These are phyloP conservation scores for Novymonas esmeraldas DNA, from an alignment of 208 protist genomes.

Conservation along the genomic window DNA sequence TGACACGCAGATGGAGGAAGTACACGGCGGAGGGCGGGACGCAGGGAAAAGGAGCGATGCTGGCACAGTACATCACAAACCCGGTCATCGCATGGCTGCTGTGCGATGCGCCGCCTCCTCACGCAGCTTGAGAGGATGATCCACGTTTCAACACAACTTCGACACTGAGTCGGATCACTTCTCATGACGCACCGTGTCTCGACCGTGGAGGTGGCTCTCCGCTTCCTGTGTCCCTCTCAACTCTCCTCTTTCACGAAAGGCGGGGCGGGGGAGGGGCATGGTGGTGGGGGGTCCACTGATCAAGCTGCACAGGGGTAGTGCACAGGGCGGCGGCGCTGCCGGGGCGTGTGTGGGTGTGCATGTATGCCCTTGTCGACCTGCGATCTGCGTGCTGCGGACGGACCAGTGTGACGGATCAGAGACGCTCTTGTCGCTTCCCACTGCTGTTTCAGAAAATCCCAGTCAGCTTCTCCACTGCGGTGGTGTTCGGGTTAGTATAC, in stretches of 20 bases:
- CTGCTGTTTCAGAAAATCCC: slow-evolving; percentile 5
- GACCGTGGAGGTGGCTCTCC: slow-evolving; percentile 29
- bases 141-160: slow-evolving; percentile 41
- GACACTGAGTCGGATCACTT: slow-evolving; percentile 43
- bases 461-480: slow-evolving; percentile 3
- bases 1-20: slow-evolving; percentile 8
- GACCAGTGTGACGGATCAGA: not conserved
- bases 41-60: too few species aligned
- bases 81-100: too few species aligned
- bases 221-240: not conserved
- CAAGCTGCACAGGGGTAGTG: not conserved
- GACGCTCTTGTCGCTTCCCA: slow-evolving; percentile 46
- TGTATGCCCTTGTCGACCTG: not conserved
- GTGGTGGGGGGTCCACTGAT: not conserved
- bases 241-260: not conserved
- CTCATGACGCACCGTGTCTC: slow-evolving; percentile 39
- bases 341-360: not conserved
- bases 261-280: not conserved
- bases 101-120: not conserved
- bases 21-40: too few species aligned
- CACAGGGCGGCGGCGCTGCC: not conserved
- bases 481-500: slow-evolving; percentile 51
- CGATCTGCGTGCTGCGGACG: not conserved
- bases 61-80: too few species aligned
- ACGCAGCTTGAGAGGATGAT: slow-evolving; percentile 20